Conservation (phyloP, 495 filamentous ascomycete genomes). For the Podospora pseudocomata region DNA sequence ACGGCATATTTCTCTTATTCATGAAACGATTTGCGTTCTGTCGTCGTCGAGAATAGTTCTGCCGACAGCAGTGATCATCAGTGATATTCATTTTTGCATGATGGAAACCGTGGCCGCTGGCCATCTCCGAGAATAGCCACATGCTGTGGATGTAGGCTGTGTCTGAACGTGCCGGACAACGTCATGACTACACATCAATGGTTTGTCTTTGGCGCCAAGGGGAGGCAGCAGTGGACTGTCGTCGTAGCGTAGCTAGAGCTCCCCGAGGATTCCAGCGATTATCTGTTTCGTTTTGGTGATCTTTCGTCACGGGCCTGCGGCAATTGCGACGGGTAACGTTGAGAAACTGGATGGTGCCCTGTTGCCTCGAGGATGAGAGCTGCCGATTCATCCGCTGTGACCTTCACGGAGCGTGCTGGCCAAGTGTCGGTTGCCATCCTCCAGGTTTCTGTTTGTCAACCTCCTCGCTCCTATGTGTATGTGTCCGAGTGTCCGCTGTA, state of each 20-base stretch:
- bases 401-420: neutral
- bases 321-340: constrained; percentile 13
- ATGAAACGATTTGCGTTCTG: neutral
- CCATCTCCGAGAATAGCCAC: neutral
- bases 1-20: constrained; percentile 2
- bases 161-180: neutral
- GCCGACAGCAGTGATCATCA: constrained; percentile 6
- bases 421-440: neutral
- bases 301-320: constrained; percentile 18
- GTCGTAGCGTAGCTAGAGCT: neutral
- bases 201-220: neutral
- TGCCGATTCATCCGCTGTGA: neutral
- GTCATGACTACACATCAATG: neutral
- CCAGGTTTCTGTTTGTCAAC: neutral
- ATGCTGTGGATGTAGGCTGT: constrained; percentile 11
- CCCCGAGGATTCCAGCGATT: constrained; percentile 1
- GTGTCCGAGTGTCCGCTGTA: neutral
- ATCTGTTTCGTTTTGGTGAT: constrained; percentile 18
- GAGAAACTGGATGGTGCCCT: neutral
- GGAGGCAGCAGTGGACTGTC: neutral
- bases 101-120: neutral
- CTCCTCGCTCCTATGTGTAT: neutral
- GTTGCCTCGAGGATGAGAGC: neutral
- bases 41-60: neutral
- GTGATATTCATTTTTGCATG: neutral